Conservation (phyloP, 768 basidiomycete genomes). For the Coprinopsis strossmayeri region DNA sequence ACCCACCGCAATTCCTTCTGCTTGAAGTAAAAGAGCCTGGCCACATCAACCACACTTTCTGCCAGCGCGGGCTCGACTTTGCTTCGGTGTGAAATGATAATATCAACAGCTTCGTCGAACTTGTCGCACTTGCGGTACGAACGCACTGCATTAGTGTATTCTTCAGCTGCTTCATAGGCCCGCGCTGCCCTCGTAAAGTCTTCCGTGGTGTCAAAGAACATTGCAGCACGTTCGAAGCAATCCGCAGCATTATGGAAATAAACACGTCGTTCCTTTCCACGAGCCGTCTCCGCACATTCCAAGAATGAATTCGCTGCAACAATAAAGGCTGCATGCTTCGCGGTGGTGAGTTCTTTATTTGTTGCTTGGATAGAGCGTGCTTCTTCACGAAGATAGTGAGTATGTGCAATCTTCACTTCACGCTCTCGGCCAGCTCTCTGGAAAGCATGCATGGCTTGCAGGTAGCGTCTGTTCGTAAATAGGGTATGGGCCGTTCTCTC, state of each 20-base stretch:
- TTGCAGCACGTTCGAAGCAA: slow-evolving; percentile 44
- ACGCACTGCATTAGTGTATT: slow-evolving; percentile 12
- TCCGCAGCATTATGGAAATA: slow-evolving; percentile 17
- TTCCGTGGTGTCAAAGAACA: slow-evolving; percentile 32
- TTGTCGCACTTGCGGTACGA: slow-evolving; percentile 41
- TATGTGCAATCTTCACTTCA: slow-evolving; percentile 39
- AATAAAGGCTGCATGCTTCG: slow-evolving; percentile 16
- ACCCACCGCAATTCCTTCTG: slow-evolving; percentile 29
- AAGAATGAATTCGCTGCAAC: slow-evolving; percentile 11
- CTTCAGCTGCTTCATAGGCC: slow-evolving; percentile 6
- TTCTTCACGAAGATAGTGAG: slow-evolving; percentile 44
- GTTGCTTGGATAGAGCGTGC: slow-evolving; percentile 28
- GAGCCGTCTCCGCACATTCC: not conserved
- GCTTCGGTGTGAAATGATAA: slow-evolving; percentile 30
- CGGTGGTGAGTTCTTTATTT: slow-evolving; percentile 4
- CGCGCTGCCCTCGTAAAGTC: slow-evolving; percentile 38
- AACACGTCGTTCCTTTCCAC: slow-evolving; percentile 3
- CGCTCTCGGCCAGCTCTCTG: slow-evolving; percentile 33
- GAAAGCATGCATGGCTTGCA: slow-evolving; percentile 35
- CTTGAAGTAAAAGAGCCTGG: slow-evolving; percentile 39
- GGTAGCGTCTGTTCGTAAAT: slow-evolving; percentile 37
- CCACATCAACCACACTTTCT: slow-evolving; percentile 33
- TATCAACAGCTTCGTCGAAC: slow-evolving; percentile 47
- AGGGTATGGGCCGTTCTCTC: slow-evolving; percentile 25
- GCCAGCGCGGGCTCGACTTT: slow-evolving; percentile 26